Evolutionary conservation across 495 filamentous ascomycete genomes (phyloP), one percentile per base, ranked within the genome.

Genomic region (Penicillium simplicissimum): DNA sequence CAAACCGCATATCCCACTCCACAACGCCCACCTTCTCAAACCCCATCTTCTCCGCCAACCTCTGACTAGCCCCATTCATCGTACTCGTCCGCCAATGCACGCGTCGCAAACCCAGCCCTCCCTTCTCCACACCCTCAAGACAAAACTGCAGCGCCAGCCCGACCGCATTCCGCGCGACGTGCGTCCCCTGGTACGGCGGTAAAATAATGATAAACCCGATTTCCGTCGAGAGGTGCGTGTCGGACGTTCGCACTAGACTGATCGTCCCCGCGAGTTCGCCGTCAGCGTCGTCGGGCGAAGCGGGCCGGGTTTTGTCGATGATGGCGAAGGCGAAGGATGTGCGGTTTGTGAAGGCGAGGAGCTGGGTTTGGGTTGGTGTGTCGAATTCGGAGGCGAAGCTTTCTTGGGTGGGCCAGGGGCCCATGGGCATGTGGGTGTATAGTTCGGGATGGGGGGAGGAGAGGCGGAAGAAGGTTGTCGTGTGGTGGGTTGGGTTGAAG

Each of bases 201-300:
- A 70, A 48, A 31, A 68, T 61, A 8, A 70, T 56, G 19, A 70
- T 61, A 33, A 68, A 70, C 2, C 68, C 68, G 8, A 70, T 59
- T 43, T 70, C 68, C 1, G 65, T 55, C 49, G 55, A 59, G 2
- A 70, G 58, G 33, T 70, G 43, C 2, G 10, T 31, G 0, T 58
- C 3, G 0, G 65, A 68, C 3, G 68, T 59, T 2, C 58, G 63
- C 14, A 68, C 65, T 37, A 63, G 67, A 31, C 62, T 66, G 9
- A 70, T 35, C 7, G 65, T 68, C 5, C 68, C 68, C 13, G 68
- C 62, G 1, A 70, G 38, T 53, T 70, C 68, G 13, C 68, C 68
- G 51, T 70, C 68, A 0, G 55, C 23, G 14, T 70, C 68, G 23
- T 67, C 68, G 5, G 55, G 0, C 1, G 68, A 68, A 5, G 68